These are phyloP conservation scores for Aspergillus pseudoglaucus DNA, from an alignment of 2,329 filamentous ascomycete species.

Conservation along the genomic window DNA sequence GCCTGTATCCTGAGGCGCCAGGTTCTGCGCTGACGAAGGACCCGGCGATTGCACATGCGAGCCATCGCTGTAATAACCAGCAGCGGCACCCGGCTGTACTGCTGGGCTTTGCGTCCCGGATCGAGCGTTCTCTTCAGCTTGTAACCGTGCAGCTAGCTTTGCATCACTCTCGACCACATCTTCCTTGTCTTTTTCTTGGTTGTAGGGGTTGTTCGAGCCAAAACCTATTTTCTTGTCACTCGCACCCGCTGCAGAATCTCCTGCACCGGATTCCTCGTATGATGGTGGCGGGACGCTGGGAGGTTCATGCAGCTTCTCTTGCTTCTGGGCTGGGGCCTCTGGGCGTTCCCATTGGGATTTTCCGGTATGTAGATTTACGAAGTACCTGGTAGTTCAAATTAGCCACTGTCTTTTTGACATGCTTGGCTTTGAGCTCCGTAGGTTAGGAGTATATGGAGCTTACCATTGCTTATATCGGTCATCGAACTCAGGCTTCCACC, in stretches of 20 bases:
- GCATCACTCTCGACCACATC: slow-evolving; percentile 58
- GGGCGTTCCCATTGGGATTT: slow-evolving; percentile 87
- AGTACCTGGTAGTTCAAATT: slow-evolving; percentile 58
- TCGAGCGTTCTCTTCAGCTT: slow-evolving; percentile 73
- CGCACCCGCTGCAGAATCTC: slow-evolving; percentile 33
- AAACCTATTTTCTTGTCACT: slow-evolving; percentile 39
- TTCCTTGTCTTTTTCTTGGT: slow-evolving; percentile 17
- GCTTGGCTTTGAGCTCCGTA: too few species aligned
- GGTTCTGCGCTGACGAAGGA: slow-evolving; percentile 10
- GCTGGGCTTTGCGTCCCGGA: slow-evolving; percentile 25
- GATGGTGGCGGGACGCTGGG: slow-evolving; percentile 41
- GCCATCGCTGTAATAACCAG: slow-evolving; percentile 41
- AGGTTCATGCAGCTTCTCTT: slow-evolving; percentile 31
- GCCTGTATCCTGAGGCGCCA: slow-evolving; percentile 29
- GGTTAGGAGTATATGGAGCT: slow-evolving; percentile 9
- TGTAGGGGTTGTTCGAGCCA: slow-evolving; percentile 69
- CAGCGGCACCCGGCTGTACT: slow-evolving; percentile 31
- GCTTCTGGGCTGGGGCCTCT: slow-evolving; percentile 54
- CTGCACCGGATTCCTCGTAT: slow-evolving; percentile 54
- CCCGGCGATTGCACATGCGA: slow-evolving; percentile 7
- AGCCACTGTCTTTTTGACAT: too few species aligned
- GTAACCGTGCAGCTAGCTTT: slow-evolving; percentile 65
- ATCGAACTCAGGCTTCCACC: slow-evolving; percentile 82
- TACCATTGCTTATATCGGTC: slow-evolving; percentile 82
- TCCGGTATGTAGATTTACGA: slow-evolving; percentile 81